Conservation (phyloP, 179 eudicot genomes). For the Camellia oleifera region DNA sequence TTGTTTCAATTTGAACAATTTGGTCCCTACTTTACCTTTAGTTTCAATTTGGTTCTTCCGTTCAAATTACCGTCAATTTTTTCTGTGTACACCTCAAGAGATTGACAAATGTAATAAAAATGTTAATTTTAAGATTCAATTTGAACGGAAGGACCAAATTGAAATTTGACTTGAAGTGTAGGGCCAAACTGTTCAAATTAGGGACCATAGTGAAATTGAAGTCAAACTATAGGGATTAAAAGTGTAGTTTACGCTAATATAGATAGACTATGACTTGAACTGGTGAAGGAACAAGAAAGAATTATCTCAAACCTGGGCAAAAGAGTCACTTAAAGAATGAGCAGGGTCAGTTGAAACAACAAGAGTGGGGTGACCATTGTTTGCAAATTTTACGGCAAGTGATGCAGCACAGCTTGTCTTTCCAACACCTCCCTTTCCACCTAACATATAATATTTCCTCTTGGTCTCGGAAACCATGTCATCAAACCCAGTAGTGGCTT, state of each 20-base stretch:
- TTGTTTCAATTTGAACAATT: too few relatives aligned
- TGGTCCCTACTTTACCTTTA: too few relatives aligned
- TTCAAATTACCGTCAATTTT: too few relatives aligned
- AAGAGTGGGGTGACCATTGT: conserved; percentile 94
- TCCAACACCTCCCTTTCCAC: conserved; percentile 99
- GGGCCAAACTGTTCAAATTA: too few relatives aligned
- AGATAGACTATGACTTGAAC: background rate
- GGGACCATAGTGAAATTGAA: too few relatives aligned
- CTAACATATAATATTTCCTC: conserved; percentile 92
- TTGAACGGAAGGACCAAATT: too few relatives aligned
- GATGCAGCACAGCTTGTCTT: conserved; percentile 99
- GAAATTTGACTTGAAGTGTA: too few relatives aligned
- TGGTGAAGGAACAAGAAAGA: background rate
- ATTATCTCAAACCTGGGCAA: conserved; percentile 68
- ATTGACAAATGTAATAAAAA: too few relatives aligned
- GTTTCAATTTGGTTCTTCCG: too few relatives aligned
- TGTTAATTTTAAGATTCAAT: too few relatives aligned
- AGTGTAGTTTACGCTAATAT: background rate
- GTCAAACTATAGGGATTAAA: too few relatives aligned
- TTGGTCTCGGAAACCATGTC: conserved; percentile 86
- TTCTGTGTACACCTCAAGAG: too few relatives aligned
- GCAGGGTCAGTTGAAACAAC: conserved; percentile 99
- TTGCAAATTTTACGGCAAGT: conserved; percentile 97
- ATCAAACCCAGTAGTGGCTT: conserved; percentile 66
- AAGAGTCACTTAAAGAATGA: conserved; percentile 96